Evolutionary conservation across 1,139 yeast species (phyloP).

Genomic region (Blastobotrys serpentis): DNA sequence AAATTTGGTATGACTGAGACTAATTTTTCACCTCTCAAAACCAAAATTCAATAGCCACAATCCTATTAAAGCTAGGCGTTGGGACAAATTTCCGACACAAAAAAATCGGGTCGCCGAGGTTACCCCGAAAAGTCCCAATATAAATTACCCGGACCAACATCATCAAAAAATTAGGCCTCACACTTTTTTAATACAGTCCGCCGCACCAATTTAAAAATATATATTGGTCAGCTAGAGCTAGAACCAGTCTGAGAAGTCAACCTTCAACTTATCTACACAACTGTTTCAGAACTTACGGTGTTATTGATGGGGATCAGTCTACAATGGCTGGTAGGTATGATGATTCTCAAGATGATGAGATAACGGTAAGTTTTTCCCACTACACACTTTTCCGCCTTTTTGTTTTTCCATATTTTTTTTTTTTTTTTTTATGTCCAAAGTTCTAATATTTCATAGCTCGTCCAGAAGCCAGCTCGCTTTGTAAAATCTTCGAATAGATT

Average conservation of each 20-base stretch:
- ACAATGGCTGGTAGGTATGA: slow-evolving; percentile 6
- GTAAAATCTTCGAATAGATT: background rate
- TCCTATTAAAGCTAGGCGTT: too few relatives aligned
- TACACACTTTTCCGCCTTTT: background rate
- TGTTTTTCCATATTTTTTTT: background rate
- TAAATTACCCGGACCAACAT: slow-evolving; percentile 6
- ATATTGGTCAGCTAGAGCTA: too few relatives aligned
- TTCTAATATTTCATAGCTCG: background rate
- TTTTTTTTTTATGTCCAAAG: background rate
- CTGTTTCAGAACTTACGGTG: background rate
- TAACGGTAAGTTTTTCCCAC: slow-evolving; percentile 4
- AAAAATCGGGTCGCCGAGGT: too few relatives aligned
- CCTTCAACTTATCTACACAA: background rate
- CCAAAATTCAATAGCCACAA: slow-evolving; percentile 1
- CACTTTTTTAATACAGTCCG: too few relatives aligned
- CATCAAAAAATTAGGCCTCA: slow-evolving; percentile 6
- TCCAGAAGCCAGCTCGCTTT: background rate
- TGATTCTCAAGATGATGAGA: slow-evolving; percentile 7
- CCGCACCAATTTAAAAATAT: background rate
- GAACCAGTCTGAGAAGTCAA: too few relatives aligned
- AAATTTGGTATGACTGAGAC: background rate
- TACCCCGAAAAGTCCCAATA: too few relatives aligned
- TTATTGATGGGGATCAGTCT: background rate
- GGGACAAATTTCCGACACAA: too few relatives aligned
- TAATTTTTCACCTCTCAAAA: slow-evolving; percentile 5